Base-by-base conservation (phyloP, 1,284 basidiomycete genomes). In the Meira nashicola region DNA sequence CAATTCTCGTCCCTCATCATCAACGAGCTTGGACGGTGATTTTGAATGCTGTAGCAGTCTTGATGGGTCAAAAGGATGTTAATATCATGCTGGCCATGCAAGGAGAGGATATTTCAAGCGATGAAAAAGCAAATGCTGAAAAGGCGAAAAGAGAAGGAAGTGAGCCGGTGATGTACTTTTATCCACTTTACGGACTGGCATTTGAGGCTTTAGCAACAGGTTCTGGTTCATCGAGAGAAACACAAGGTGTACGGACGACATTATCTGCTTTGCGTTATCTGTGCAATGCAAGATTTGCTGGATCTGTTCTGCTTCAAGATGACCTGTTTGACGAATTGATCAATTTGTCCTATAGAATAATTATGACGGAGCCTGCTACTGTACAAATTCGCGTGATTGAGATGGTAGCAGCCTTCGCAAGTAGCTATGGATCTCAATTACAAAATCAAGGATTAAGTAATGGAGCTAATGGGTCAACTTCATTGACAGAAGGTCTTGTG, bases 261-360 rank as follows among this genome's bases (percentile, higher is more conserved):
- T 83, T 97, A 12, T 85, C 87, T 67, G 86, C 90, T 0, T 82
- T 97, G 54, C 87, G 87, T 63, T 86, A 83, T 57, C 83, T 97
- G 12, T 86, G 94, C 12, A 82, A 84, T 37, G 87, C 87, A 0
- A 85, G 87, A 66, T 90, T 91, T 68, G 85, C 87, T 4, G 94
- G 93, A 2, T 85, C 84, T 33, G 88, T 87, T 0, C 83, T 96
- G 46, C 82, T 89, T 62, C 63, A 78, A 25, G 89, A 93, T 40
- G 83, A 86, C 0, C 85, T 92, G 39, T 94, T 95, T 71, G 89
- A 92, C 50, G 94, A 98, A 80, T 86, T 98, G 56, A 86, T 88
- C 71, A 88, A 87, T 51, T 80, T 97, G 9, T 90, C 87, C 76
- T 92, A 94, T 76, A 86, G 94, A 1, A 86, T 96, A 78, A 89